Conservation (phyloP, 176 grass and related monocot species). For the Saccharum spontaneum region DNA sequence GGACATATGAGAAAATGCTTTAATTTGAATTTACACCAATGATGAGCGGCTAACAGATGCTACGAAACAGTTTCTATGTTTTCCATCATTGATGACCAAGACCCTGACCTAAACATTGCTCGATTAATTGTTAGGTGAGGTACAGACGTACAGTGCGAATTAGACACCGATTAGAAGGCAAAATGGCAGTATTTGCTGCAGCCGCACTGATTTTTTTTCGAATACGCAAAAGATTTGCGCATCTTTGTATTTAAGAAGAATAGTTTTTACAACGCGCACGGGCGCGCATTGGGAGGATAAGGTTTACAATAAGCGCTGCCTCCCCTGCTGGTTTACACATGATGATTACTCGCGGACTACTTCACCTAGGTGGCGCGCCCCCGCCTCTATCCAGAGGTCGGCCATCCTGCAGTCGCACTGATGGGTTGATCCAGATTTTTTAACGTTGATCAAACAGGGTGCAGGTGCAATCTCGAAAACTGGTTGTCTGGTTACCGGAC, state of each 20-base stretch:
- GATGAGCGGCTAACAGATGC: background rate
- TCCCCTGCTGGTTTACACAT: no score
- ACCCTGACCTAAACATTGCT: background rate
- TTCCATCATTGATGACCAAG: background rate
- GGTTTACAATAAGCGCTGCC: no score
- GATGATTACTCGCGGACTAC: no score
- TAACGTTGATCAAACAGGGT: background rate
- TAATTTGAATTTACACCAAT: background rate
- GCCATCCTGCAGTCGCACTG: background rate
- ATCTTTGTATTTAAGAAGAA: no score
- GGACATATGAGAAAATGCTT: background rate
- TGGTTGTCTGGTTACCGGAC: background rate
- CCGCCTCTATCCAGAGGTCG: no score
- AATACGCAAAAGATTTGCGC: no score
- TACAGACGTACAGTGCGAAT: background rate
- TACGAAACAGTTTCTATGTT: background rate
- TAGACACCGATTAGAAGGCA: slow-evolving; percentile 14
- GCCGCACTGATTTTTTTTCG: background rate
- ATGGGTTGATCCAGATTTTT: background rate
- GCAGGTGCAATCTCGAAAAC: background rate
- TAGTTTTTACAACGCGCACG: no score
- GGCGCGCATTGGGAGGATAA: no score
- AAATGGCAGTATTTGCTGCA: background rate
- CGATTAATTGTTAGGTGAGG: background rate
- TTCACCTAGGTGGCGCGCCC: no score